Base-by-base conservation (phyloP, 176 grass and related monocot species). In the Areca catechu region DNA sequence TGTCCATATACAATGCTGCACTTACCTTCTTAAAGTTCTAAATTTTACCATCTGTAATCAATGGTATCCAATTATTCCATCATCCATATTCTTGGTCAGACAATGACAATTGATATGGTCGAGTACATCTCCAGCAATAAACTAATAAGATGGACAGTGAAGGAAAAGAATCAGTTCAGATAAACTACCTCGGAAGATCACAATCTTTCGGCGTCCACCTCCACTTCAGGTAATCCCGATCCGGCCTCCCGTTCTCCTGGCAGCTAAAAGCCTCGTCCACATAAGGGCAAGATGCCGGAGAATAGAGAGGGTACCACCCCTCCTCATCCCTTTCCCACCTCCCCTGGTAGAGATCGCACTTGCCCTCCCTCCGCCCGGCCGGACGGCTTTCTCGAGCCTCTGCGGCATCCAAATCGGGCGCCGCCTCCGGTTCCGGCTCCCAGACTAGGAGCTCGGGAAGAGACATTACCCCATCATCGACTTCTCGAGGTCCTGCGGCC, bases 261-360 rank as follows among this genome's bases (percentile, higher is more conserved):
- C 86, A 97, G 34, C 64, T 73, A 67, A 82, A 97, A 50, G 92
- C 92, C 71, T 91, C 92, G 67, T 97, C 92, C 28, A 97, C 72
- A 83, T 88, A 97, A 0, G 92, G 86, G 84, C 92, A 97, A 28
- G 92, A 74, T 0, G 50, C 79, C 5, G 86, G 77, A 65, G 30
- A 51, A 83, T 97, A 97, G 16, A 90, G 76, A 69, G 80, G 86
- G 24, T 51, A 61, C 74, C 71, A 67, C 37, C 24, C 66, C 24
- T 30, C 73, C 27, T 77, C 92, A 66, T 82, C 80, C n/a, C 29
- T 80, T 55, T 80, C 80, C 92, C 92, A 91, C 66, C 63, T 78
- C 23, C 92, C 86, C 60, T 91, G 80, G 66, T 75, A 97, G 57
- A 97, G 19, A 71, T 97, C 76, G 78, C 92, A 91, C 22, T 22